A percentile compares a stretch with the other conserved stretches of the same genome.
Conservation (phyloP, 768 basidiomycete genomes). For the Gautieria morchelliformis region DNA sequence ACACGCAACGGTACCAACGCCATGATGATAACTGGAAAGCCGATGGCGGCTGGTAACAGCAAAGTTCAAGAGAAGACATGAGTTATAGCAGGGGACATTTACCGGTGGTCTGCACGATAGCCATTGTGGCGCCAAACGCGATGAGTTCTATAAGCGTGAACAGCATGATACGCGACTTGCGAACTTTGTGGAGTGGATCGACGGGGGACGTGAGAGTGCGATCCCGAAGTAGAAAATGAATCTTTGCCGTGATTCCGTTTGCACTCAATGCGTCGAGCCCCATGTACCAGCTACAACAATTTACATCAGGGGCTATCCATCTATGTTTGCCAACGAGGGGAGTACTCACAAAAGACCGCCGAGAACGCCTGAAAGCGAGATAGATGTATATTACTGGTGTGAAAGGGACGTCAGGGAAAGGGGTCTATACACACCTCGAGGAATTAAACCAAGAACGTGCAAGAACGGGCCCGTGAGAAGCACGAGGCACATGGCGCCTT, state of each 20-base stretch:
- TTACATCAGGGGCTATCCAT: not conserved
- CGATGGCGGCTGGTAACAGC: slow-evolving; percentile 60
- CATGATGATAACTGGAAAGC: slow-evolving; percentile 84
- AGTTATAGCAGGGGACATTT: slow-evolving; percentile 11
- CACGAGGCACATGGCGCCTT: slow-evolving; percentile 71
- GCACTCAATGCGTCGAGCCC: slow-evolving; percentile 70
- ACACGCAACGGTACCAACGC: slow-evolving; percentile 71
- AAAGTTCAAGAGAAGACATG: not conserved
- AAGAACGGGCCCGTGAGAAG: slow-evolving; percentile 77
- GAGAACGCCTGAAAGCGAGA: slow-evolving; percentile 42
- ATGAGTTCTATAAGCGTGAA: slow-evolving; percentile 70
- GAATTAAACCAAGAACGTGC: slow-evolving; percentile 69
- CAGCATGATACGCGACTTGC: slow-evolving; percentile 60
- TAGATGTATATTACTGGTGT: not conserved
- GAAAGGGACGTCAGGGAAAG: not conserved
- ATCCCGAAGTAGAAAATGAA: slow-evolving; percentile 75
- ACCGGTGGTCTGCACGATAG: slow-evolving; percentile 87
- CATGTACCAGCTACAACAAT: slow-evolving; percentile 71
- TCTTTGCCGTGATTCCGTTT: slow-evolving; percentile 76
- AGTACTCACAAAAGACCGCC: slow-evolving; percentile 77
- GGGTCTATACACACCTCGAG: slow-evolving; percentile 36
- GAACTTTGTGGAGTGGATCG: slow-evolving; percentile 71
- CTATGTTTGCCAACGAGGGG: not conserved
- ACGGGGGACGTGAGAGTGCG: slow-evolving; percentile 43
- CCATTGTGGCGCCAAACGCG: slow-evolving; percentile 83